Evolutionary conservation across 352 stramenopile genomes (phyloP).

Genomic region (Aphanomyces euteiches): DNA sequence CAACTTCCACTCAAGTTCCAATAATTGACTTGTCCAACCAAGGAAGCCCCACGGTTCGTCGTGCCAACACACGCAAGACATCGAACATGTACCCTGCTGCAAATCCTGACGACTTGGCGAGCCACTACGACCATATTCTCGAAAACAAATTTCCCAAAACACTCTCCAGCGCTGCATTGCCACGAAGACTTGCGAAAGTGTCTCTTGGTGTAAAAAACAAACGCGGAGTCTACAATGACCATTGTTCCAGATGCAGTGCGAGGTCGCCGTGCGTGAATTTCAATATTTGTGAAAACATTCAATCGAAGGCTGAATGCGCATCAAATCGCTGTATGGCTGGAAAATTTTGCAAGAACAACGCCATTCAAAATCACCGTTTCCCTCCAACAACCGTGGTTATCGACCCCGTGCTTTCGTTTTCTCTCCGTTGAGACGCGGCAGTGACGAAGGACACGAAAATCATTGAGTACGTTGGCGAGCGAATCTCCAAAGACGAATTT

Average conservation of each 20-base stretch:
- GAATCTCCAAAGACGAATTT: not conserved
- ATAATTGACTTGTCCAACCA: not conserved
- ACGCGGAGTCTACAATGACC: not conserved
- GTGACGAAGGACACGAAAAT: not conserved
- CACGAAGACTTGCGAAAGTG: not conserved
- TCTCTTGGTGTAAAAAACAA: not conserved
- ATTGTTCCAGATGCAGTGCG: not conserved
- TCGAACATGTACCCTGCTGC: not conserved
- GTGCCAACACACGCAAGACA: not conserved
- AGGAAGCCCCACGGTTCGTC: not conserved
- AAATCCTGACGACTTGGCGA: not conserved
- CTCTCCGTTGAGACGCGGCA: not conserved
- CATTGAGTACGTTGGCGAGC: constrained; percentile 5
- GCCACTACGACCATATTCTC: not conserved
- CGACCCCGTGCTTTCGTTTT: not conserved
- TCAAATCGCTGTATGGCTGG: too few species aligned
- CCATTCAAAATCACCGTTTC: not conserved
- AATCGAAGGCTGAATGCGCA: not conserved
- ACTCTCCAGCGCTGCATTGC: not conserved
- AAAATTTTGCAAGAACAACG: not conserved
- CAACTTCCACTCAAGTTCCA: not conserved
- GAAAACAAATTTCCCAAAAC: not conserved
- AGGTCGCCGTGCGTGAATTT: not conserved
- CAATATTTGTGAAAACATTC: not conserved
- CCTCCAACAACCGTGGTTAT: not conserved